These are phyloP conservation scores for Saturnispora kantuleensis DNA, from an alignment of 805 yeast genomes.

Conservation along the genomic window DNA sequence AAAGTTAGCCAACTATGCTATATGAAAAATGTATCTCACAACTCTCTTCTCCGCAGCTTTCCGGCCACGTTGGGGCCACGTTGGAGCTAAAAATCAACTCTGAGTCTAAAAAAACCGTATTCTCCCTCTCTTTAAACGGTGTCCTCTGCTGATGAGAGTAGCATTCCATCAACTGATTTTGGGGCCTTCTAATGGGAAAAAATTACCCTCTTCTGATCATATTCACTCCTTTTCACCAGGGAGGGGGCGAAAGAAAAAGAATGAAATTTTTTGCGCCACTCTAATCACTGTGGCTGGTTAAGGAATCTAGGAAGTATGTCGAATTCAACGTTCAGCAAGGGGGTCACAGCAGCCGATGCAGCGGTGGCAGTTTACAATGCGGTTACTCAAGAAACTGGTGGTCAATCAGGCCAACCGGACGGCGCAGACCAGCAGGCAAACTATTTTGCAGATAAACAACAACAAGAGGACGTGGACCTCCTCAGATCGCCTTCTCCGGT, in stretches of 20 bases:
- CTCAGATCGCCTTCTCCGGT: neutral
- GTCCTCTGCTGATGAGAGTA: too few species aligned
- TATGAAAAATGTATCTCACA: too few species aligned
- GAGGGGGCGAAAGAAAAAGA: neutral
- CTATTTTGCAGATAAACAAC: constrained; percentile 1
- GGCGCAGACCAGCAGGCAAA: neutral
- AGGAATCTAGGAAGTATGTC: neutral
- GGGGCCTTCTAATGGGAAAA: neutral
- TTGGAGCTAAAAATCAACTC: too few species aligned
- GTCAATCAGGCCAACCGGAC: neutral
- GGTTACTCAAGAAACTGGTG: neutral
- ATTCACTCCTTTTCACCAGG: neutral
- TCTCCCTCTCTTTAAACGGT: neutral
- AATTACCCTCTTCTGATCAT: too few species aligned
- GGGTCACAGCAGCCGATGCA: constrained; percentile 6
- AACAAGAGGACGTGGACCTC: neutral
- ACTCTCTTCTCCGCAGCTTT: too few species aligned
- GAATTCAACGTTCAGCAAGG: neutral
- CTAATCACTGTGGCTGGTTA: constrained; percentile 5
- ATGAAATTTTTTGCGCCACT: constrained; percentile 5
- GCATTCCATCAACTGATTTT: neutral
- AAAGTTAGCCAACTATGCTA: too few species aligned
- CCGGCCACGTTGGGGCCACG: too few species aligned
- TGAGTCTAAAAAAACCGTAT: too few species aligned
- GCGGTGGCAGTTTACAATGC: constrained; percentile 6